Evolutionary conservation across 1,284 basidiomycete species (phyloP).

Genomic region (Ceratobasidium sp.): DNA sequence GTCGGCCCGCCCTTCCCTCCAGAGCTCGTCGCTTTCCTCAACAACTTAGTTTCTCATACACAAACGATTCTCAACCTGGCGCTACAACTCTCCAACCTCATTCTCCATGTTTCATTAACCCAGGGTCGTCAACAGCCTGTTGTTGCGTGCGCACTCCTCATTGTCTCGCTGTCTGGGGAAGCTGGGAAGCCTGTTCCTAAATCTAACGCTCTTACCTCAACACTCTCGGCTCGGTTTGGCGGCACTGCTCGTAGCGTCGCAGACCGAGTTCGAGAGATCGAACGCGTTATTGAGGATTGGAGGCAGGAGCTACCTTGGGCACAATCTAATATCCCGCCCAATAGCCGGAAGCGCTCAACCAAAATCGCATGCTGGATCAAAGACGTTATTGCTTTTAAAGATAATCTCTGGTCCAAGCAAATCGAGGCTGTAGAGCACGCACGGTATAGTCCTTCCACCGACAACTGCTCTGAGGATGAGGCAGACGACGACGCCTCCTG

Average conservation of each 20-base stretch:
- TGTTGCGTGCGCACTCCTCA: conserved; percentile 72
- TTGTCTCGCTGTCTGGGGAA: conserved; percentile 77
- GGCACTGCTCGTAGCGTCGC: conserved; percentile 66
- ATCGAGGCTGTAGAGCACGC: conserved; percentile 28
- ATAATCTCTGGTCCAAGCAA: conserved; percentile 44
- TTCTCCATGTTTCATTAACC: conserved; percentile 57
- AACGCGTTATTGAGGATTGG: conserved; percentile 67
- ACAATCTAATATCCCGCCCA: conserved; percentile 40
- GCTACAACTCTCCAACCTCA: conserved; percentile 63
- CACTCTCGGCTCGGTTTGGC: conserved; percentile 63
- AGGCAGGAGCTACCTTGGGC: conserved; percentile 73
- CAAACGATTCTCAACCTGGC: conserved; percentile 64
- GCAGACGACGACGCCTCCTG: conserved; percentile 19
- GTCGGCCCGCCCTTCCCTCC: conserved; percentile 50
- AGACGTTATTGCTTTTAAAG: conserved; percentile 43
- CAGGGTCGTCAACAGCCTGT: conserved; percentile 55
- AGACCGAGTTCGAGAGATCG: conserved; percentile 72
- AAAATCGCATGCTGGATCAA: conserved; percentile 35
- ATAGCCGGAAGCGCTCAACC: conserved; percentile 12
- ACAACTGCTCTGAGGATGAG: conserved; percentile 4
- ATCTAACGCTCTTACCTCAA: conserved; percentile 64
- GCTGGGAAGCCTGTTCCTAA: conserved; percentile 64
- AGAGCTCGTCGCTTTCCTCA: conserved; percentile 49
- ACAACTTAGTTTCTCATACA: conserved; percentile 58
- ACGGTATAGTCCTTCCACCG: conserved; percentile 20